Base-by-base conservation (phyloP, 768 basidiomycete genomes). In the Boletus patriciae region DNA sequence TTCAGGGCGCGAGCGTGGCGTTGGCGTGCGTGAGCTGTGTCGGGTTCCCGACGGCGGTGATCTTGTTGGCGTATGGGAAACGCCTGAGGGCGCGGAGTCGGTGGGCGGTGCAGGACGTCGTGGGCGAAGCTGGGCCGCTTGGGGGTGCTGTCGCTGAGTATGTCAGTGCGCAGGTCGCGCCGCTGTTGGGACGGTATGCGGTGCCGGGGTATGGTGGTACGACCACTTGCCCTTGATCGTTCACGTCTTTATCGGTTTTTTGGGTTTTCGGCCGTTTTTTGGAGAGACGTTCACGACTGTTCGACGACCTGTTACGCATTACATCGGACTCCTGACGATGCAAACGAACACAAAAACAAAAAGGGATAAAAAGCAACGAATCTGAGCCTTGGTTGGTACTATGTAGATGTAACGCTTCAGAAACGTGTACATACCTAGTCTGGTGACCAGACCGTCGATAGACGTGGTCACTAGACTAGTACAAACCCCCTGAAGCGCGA, bases 101-200 rank as follows among this genome's bases (percentile, higher is more conserved):
- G n/a, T 69, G 67, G 67, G 67, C 67, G 21, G 60, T 50, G 27
- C 67, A 69, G 40, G 63, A 67, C 19, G 50, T 3, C n/a, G 25
- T 43, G 12, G 54, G 31, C 4, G 45, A 18, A 4, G n/a, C 50
- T 3, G 48, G 33, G 6, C 40, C 54, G 27, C 19, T n/a, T 3
- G 40, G 13, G 6, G 37, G 1, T 19, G 18, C 19, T 2, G 43
- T 4, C 21, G 8, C 38, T 4, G 27, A 2, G 15, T 49, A 51
- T 27, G 27, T 34, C 7, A 37, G n/a, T n/a, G 50, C 53, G 8
- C 34, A 46, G 0, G 25, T 50, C 10, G 60, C 63, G 4, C 67
- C 67, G 6, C 29, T 68, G 16, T 33, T 68, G 55, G 59, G 62
- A 41, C 48, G 33, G 40, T 41, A 50, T 9, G 13, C 36, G 21